A percentile compares a stretch with the other conserved stretches of the same genome.
Evolutionary conservation across 2,329 filamentous ascomycete genomes (phyloP).

Genomic region (Emmonsiellopsis sp.): DNA sequence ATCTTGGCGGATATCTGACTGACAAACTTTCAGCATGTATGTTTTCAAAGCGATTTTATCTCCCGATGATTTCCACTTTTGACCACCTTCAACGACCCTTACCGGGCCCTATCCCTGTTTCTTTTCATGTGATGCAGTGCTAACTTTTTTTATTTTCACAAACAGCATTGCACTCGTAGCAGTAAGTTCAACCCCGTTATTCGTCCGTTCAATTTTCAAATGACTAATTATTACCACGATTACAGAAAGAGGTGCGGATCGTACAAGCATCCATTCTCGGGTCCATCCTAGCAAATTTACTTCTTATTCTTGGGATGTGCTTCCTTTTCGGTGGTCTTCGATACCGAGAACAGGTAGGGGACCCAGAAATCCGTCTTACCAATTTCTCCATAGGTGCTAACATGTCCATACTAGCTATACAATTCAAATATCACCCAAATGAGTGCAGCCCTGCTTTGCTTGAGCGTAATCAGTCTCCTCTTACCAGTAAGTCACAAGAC

Average conservation of each 20-base stretch:
- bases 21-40: slow-evolving; percentile 41
- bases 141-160: not conserved
- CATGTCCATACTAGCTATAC: slow-evolving; percentile 53
- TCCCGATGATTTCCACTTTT: not conserved
- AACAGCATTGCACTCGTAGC: slow-evolving; percentile 65
- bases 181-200: slow-evolving; percentile 26
- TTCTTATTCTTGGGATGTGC: slow-evolving; percentile 85
- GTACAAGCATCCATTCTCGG: slow-evolving; percentile 85
- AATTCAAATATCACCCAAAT: slow-evolving; percentile 94
- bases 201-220: not conserved
- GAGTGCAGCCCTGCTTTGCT: slow-evolving; percentile 83
- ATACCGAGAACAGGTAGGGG: slow-evolving; percentile 67
- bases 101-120: too few relatives aligned
- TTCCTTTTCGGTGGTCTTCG: slow-evolving; percentile 80
- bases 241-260: slow-evolving; percentile 69
- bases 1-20: slow-evolving; percentile 3
- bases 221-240: not conserved
- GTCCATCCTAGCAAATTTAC: slow-evolving; percentile 78
- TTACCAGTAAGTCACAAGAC: slow-evolving; percentile 53
- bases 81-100: too few relatives aligned
- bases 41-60: slow-evolving; percentile 19
- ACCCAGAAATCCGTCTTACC: too few relatives aligned
- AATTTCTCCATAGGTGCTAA: not conserved
- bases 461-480: slow-evolving; percentile 82
- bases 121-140: not conserved